Conservation (phyloP, 257 asterid species). For the Nicotiana attenuata region DNA sequence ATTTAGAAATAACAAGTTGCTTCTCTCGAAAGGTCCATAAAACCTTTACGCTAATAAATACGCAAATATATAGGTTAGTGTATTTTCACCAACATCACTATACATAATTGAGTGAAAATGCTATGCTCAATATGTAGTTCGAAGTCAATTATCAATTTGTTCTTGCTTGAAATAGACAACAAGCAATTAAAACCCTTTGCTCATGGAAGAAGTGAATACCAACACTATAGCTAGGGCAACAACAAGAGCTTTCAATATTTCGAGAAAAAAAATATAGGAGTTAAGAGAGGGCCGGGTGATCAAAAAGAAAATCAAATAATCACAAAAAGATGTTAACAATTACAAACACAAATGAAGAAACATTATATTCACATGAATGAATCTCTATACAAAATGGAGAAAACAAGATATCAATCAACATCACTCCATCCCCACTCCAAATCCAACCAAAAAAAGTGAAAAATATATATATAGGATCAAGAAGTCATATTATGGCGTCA, state of each 20-base stretch:
- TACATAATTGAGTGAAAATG: too few relatives aligned
- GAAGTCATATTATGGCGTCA: background rate
- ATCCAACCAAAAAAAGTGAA: background rate
- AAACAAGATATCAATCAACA: background rate
- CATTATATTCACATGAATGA: background rate
- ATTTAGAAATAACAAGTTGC: background rate
- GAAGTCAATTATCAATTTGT: too few relatives aligned
- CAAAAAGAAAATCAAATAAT: background rate
- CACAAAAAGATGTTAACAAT: background rate
- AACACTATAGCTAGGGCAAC: background rate
- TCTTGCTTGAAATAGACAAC: too few relatives aligned
- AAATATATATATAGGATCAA: background rate
- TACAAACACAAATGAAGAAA: background rate
- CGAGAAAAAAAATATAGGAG: background rate
- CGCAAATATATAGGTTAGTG: too few relatives aligned
- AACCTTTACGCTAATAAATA: too few relatives aligned
- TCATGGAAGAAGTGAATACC: too few relatives aligned
- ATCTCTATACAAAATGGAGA: constrained; percentile 13
- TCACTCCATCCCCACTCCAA: background rate
- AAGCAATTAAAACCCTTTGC: too few relatives aligned
- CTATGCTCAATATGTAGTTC: too few relatives aligned
- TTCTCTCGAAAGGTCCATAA: background rate
- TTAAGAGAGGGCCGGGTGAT: background rate
- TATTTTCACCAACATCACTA: too few relatives aligned
- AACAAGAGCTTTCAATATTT: background rate